Conservation (phyloP, 1,284 basidiomycete species). For the Malassezia japonica region DNA sequence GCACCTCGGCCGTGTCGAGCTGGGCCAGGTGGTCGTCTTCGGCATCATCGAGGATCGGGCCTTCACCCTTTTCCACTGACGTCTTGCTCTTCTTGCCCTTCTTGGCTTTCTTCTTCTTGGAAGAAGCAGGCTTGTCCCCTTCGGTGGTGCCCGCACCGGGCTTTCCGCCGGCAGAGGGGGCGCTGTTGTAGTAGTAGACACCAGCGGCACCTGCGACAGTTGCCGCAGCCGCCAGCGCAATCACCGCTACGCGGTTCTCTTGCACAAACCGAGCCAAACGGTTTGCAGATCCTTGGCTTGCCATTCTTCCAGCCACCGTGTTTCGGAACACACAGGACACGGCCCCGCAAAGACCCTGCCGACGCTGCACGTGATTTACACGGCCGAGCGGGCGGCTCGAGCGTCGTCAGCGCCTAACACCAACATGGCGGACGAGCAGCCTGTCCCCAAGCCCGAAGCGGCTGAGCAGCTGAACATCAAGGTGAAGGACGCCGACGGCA, state of each 20-base stretch:
- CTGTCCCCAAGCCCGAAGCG: conserved; percentile 39
- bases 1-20: conserved; percentile 34
- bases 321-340: background rate
- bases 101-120: conserved; percentile 42
- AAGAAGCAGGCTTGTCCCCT: conserved; percentile 27
- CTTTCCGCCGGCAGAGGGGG: background rate
- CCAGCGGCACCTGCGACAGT: conserved; percentile 28
- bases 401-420: background rate
- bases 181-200: conserved; percentile 25
- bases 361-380: conserved; percentile 5
- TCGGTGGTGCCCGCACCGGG: conserved; percentile 21
- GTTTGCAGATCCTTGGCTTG: conserved; percentile 24
- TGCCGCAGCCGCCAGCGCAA: conserved; percentile 34
- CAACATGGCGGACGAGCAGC: conserved; percentile 36
- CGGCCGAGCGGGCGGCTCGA: background rate
- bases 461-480: conserved; percentile 48
- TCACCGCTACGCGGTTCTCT: conserved; percentile 38
- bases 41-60: conserved; percentile 43
- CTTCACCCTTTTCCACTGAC: conserved; percentile 21
- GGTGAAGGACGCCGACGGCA: conserved; percentile 54
- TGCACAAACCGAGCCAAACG: conserved; percentile 38
- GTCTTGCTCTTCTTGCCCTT: conserved; percentile 21
- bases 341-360: background rate
- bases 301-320: background rate
- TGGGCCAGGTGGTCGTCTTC: conserved; percentile 34